Conservation (phyloP, 768 basidiomycete genomes). For the Nevesoporus exiguus region DNA sequence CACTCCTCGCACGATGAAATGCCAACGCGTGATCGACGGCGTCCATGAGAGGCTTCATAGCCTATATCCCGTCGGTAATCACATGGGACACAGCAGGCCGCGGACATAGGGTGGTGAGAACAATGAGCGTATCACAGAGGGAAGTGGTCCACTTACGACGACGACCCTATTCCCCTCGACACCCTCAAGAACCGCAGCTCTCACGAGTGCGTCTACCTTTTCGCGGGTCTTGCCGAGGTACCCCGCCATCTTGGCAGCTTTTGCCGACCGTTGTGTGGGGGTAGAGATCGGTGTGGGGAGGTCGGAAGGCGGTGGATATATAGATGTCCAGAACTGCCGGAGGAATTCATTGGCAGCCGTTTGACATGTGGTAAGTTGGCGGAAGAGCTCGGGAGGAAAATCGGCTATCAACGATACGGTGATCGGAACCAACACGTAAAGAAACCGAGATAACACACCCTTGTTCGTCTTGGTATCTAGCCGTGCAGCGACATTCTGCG, state of each 20-base stretch:
- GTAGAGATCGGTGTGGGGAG: slow-evolving; percentile 48
- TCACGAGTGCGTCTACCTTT: slow-evolving; percentile 78
- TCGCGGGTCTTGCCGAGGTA: slow-evolving; percentile 78
- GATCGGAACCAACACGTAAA: background rate
- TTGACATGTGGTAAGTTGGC: slow-evolving; percentile 86
- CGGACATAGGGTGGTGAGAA: background rate
- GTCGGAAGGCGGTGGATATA: slow-evolving; percentile 72
- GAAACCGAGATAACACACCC: slow-evolving; percentile 32
- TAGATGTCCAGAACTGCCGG: slow-evolving; percentile 90
- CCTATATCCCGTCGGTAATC: no score
- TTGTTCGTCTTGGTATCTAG: slow-evolving; percentile 63
- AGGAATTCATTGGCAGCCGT: slow-evolving; percentile 95
- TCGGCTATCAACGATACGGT: slow-evolving; percentile 47
- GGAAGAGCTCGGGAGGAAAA: slow-evolving; percentile 73
- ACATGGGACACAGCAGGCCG: no score
- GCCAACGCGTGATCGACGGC: slow-evolving; percentile 71
- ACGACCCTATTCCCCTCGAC: slow-evolving; percentile 61
- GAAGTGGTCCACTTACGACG: slow-evolving; percentile 45
- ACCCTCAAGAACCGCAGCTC: slow-evolving; percentile 54
- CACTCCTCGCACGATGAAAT: slow-evolving; percentile 46
- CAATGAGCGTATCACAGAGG: background rate
- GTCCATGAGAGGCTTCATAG: slow-evolving; percentile 69
- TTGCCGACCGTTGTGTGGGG: slow-evolving; percentile 66
- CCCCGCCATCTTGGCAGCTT: slow-evolving; percentile 83
- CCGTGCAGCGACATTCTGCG: slow-evolving; percentile 45